phyloP scores from a whole-genome alignment of 73 alveolate species.

The Diophrys appendiculata region DNA sequence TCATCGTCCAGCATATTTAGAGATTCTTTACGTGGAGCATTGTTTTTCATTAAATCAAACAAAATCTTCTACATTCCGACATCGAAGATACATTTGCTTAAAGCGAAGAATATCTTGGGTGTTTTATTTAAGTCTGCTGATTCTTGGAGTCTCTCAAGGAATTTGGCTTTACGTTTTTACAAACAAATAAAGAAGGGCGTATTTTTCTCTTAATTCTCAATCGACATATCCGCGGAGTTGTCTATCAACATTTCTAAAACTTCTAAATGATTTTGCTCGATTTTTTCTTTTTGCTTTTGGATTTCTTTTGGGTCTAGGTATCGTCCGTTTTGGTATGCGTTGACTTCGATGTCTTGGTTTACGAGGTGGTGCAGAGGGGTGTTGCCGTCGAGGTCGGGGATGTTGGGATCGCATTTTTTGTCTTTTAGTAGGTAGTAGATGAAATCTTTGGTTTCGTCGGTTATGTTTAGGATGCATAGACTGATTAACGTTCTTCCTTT shows the following conservation, averaged over 20 bases:
- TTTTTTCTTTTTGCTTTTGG: constrained; percentile 55
- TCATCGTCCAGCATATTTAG: constrained; percentile 77
- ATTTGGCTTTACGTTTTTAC: constrained; percentile 59
- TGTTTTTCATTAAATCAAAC: constrained; percentile 9
- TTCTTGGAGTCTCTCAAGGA: constrained; percentile 34
- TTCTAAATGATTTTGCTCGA: constrained; percentile 40
- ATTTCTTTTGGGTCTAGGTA: constrained; percentile 46
- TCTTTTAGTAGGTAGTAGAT: constrained; percentile 73
- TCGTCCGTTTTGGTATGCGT: constrained; percentile 10
- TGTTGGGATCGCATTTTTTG: constrained; percentile 91
- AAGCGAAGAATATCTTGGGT: constrained; percentile 61
- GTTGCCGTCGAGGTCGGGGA: constrained; percentile 85
- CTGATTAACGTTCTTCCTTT: constrained; percentile 90
- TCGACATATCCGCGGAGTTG: constrained; percentile 73
- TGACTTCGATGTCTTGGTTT: constrained; percentile 22
- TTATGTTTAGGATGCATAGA: constrained; percentile 69
- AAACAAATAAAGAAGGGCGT: constrained; percentile 75
- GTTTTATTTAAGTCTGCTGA: constrained; percentile 52
- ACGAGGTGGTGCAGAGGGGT: constrained; percentile 84
- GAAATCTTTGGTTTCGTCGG: constrained; percentile 73
- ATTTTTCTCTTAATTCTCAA: constrained; percentile 68
- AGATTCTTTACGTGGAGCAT: constrained; percentile 33
- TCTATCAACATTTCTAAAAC: constrained; percentile 53
- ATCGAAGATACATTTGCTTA: constrained; percentile 53
- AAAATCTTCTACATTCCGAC: constrained; percentile 14